Conservation (phyloP, 2,329 filamentous ascomycete species). For the Cordyceps pruinosa region DNA sequence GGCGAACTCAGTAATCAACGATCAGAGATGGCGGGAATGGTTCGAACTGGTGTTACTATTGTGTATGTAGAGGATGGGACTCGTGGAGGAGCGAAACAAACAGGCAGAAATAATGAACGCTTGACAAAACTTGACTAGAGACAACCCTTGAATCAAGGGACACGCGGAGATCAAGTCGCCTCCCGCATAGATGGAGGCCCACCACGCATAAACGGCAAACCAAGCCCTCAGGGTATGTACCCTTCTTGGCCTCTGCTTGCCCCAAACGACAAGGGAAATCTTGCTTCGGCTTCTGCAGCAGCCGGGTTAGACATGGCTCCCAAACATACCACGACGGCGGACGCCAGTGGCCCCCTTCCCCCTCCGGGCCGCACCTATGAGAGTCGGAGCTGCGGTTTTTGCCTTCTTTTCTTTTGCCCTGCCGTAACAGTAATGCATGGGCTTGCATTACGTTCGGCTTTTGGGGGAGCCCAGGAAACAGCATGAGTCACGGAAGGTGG, state of each 20-base stretch:
- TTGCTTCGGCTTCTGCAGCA: background rate
- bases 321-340: slow-evolving; percentile 4
- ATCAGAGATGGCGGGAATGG: background rate
- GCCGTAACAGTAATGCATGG: background rate
- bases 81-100: slow-evolving; percentile 1
- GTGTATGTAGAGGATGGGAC: background rate
- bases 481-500: slow-evolving; percentile 3
- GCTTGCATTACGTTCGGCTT: background rate
- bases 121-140: slow-evolving; percentile 3
- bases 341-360: background rate
- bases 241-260: background rate
- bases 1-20: background rate
- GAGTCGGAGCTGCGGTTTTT: background rate
- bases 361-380: background rate
- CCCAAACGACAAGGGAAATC: background rate
- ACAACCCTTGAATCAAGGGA: slow-evolving; percentile 8
- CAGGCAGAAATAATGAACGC: background rate
- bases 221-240: slow-evolving; percentile 3
- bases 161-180: background rate
- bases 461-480: slow-evolving; percentile 1
- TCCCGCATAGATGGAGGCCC: background rate
- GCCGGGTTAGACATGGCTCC: background rate
- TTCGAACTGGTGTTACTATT: background rate
- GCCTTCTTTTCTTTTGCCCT: background rate
- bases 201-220: slow-evolving; percentile 10